These are phyloP conservation scores for Pythium aristosporum DNA, from an alignment of 352 stramenopile species.

Conservation along the genomic window DNA sequence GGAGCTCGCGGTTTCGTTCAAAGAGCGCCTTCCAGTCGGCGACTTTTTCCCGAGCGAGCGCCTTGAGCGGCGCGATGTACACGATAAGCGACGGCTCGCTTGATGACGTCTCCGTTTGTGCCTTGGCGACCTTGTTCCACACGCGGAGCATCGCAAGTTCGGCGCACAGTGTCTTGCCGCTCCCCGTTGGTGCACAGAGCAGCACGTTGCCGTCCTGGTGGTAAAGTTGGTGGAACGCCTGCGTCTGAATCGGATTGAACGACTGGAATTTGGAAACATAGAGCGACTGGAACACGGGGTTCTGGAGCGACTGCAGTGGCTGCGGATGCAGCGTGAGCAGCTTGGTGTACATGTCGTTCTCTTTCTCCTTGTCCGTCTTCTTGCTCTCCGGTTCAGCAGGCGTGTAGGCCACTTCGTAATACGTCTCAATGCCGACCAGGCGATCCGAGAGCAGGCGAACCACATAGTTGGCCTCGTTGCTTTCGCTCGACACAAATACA, in stretches of 20 bases:
- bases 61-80: conserved; percentile 98
- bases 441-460: conserved; percentile 95
- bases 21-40: conserved; percentile 96
- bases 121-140: conserved; percentile 56
- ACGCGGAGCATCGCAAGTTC: conserved; percentile 97
- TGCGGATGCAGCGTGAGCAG: conserved; percentile 95
- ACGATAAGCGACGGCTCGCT: conserved; percentile 76
- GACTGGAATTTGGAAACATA: conserved; percentile 89
- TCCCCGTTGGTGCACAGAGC: conserved; percentile 95
- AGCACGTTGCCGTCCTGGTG: conserved; percentile 95
- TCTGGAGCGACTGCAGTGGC: conserved; percentile 90
- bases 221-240: conserved; percentile 97
- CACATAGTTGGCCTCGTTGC: conserved; percentile 90
- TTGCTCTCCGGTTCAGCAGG: conserved; percentile 34
- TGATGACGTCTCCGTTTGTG: neutral
- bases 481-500: conserved; percentile 91
- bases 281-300: conserved; percentile 90
- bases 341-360: conserved; percentile 74
- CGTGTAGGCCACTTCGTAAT: conserved; percentile 72
- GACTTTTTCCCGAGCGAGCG: conserved; percentile 95
- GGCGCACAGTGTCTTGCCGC: conserved; percentile 96
- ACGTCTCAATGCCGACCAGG: conserved; percentile 95
- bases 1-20: conserved; percentile 71
- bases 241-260: conserved; percentile 96
- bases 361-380: conserved; percentile 47